Evolutionary conservation across 192 early-diverging fungal species (phyloP).

Genomic region (Lunasporangiospora selenospora): DNA sequence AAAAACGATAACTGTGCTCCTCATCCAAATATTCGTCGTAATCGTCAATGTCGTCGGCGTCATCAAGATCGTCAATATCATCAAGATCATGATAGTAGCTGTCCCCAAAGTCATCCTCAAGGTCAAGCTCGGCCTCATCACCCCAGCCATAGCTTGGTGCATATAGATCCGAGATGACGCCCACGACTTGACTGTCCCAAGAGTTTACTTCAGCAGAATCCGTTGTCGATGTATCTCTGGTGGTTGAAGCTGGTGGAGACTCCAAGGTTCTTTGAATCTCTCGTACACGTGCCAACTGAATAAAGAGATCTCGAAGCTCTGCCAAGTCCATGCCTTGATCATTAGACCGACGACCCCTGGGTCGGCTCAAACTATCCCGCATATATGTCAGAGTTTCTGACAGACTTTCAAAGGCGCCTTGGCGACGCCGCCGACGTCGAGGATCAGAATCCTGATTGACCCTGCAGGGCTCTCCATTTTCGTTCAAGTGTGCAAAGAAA

Average conservation of each 20-base stretch:
- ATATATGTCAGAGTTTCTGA: neutral
- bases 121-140: neutral
- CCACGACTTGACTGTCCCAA: no score
- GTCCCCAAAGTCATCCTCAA: conserved; percentile 10
- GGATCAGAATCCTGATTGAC: conserved; percentile 34
- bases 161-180: no score
- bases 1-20: no score
- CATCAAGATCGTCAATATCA: conserved; percentile 4
- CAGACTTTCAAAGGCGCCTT: no score
- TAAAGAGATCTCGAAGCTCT: neutral
- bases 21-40: conserved; percentile 22
- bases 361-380: no score
- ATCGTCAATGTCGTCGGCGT: conserved; percentile 12
- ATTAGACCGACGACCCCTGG: neutral
- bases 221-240: no score
- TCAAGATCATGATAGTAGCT: conserved; percentile 1
- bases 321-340: neutral
- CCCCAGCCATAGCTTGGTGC: no score
- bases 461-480: conserved; percentile 16
- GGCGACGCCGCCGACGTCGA: conserved; percentile 1
- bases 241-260: no score
- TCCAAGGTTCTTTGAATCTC: no score
- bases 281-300: neutral
- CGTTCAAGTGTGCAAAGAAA: conserved; percentile 39
- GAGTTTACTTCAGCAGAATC: no score